These are phyloP conservation scores for Fraxinus velutina DNA, from an alignment of 305 asterid species.

Conservation along the genomic window DNA sequence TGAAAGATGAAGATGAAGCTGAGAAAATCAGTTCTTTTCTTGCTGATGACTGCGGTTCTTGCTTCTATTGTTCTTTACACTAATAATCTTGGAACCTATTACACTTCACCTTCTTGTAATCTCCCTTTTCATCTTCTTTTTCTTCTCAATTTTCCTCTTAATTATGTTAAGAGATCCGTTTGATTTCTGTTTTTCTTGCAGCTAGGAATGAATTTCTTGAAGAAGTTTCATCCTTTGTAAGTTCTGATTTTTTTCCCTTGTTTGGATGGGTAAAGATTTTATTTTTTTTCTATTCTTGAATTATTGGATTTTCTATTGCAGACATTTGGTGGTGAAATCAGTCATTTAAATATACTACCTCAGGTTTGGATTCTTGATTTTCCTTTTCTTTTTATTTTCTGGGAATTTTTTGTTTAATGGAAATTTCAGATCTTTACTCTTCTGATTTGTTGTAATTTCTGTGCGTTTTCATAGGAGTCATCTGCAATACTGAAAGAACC, in stretches of 20 bases:
- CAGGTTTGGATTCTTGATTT: conserved; percentile 27
- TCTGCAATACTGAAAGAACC: conserved; percentile 34
- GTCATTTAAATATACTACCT: conserved; percentile 40
- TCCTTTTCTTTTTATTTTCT: neutral
- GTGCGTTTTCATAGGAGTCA: conserved; percentile 25
- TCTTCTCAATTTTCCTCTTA: neutral
- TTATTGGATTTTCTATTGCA: conserved; percentile 15
- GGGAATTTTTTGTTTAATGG: neutral
- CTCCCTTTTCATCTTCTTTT: neutral
- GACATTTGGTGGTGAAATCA: conserved; percentile 40
- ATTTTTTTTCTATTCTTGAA: neutral
- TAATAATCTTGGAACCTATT: conserved; percentile 35
- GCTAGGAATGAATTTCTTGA: conserved; percentile 58
- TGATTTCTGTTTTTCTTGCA: conserved; percentile 28
- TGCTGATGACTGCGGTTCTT: conserved; percentile 38
- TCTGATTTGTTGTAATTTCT: conserved; percentile 9
- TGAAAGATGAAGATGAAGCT: neutral
- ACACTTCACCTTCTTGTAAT: conserved; percentile 53
- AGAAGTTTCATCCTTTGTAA: conserved; percentile 67
- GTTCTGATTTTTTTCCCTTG: conserved; percentile 24
- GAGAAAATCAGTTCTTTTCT: conserved; percentile 39
- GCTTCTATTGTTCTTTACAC: conserved; percentile 36
- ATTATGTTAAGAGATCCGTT: neutral
- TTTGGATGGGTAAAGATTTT: neutral
- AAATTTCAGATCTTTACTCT: conserved; percentile 12